Percentiles rank a stretch among this genome's conserved stretches.
Conservation (phyloP, 2,329 filamentous ascomycete species). For the Aspergillus sp. region DNA sequence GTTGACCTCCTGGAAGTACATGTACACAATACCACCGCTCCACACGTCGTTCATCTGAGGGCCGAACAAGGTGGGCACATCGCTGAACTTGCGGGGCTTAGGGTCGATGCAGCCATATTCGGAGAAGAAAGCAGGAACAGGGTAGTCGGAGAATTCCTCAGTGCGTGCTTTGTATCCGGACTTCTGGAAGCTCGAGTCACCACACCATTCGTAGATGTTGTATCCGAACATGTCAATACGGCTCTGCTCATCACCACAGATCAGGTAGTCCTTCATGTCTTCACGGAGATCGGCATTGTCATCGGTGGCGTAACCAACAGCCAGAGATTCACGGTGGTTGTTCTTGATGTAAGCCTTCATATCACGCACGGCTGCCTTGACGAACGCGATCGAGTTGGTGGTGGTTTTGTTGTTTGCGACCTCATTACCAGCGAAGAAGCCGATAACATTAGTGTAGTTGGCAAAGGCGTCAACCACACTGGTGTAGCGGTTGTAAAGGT, state of each 20-base stretch:
- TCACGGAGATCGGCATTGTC: conserved; percentile 82
- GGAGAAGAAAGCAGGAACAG: conserved; percentile 94
- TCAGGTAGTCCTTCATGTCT: conserved; percentile 87
- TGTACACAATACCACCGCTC: conserved; percentile 97
- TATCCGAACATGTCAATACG: conserved; percentile 98
- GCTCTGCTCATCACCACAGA: conserved; percentile 68
- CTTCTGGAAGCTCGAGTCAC: conserved; percentile 69
- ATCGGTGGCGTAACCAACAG: conserved; percentile 94
- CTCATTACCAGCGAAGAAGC: conserved; percentile 99
- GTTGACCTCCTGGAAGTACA: conserved; percentile 93
- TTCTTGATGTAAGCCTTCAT: conserved; percentile 93
- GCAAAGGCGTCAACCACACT: conserved; percentile 76
- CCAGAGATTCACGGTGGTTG: conserved; percentile 69
- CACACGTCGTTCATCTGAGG: conserved; percentile 80
- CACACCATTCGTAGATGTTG: conserved; percentile 99
- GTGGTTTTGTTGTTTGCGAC: conserved; percentile 88
- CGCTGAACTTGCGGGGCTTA: conserved; percentile 75
- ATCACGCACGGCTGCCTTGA: conserved; percentile 97
- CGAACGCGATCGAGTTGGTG: conserved; percentile 85
- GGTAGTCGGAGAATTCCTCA: conserved; percentile 83
- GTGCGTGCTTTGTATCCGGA: conserved; percentile 84
- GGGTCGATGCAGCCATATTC: conserved; percentile 93
- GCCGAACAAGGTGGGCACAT: conserved; percentile 79
- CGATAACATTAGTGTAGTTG: conserved; percentile 86
- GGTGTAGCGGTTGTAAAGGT: conserved; percentile 78